Evolutionary conservation across 352 stramenopile species (phyloP), one percentile per base, ranked within the genome.

Genomic region (Aphanomyces invadans): DNA sequence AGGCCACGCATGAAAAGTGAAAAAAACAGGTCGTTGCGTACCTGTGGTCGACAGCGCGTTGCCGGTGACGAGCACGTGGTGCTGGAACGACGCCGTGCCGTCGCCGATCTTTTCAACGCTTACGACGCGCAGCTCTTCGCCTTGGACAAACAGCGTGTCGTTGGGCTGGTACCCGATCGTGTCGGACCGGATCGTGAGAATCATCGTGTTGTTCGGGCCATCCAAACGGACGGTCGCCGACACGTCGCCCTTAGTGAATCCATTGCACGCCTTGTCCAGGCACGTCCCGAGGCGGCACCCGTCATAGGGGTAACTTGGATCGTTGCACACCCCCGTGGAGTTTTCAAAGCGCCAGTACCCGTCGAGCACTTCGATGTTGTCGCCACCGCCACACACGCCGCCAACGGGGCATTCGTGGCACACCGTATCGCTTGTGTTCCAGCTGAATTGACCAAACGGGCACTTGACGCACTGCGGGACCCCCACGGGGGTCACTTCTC

Each of bases 321-420:
- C 49, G 21, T 39, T 57, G n/a, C 60, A 67, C 7, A 67, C 45
- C 21, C 60, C 60, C 4, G 60, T 67, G n/a, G 60, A 46, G 32
- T 67, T 67, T 25, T 23, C 17, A 67, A 67, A 59, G 10, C 60
- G 60, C 60, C 60, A 67, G 42, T 59, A 67, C 10, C 60, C 60
- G 17, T 28, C 42, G 9, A 33, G 15, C 3, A 44, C 60, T 5
- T 48, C 19, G 23, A 67, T 57, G 4, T 3, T n/a, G 17, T 56
- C 46, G 15, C 60, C 60, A n/a, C 60, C 60, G 21, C 29, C 33
- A 26, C 60, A 67, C 23, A 67, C 17, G 2, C 38, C 60, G 9
- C 60, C 60, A 4, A 15, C n/a, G n/a, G 60, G 60, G 26, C 60
- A 67, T 4, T 33, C 21, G 26, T 57, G 60, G 38, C 60, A 67